Conservation (phyloP, 495 filamentous ascomycete species). For the Penicillium angulare region DNA sequence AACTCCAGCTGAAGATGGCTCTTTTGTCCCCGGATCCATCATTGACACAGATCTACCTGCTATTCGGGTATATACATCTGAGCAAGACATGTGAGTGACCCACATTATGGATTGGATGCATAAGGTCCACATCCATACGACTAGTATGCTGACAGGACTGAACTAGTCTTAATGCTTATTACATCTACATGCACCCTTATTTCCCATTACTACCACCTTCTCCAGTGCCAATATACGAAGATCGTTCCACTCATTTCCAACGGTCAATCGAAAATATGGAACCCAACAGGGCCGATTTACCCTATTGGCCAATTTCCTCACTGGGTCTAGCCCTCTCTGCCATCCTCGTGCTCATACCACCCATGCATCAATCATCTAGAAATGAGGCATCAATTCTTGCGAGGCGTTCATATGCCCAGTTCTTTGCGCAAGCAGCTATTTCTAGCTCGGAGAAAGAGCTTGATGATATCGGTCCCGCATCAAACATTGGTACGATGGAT, state of each 20-base stretch:
- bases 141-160: background rate
- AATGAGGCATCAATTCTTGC: constrained; percentile 29
- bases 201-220: constrained; percentile 52
- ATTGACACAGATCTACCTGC: constrained; percentile 2
- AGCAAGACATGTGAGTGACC: constrained; percentile 25
- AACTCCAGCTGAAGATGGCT: constrained; percentile 21
- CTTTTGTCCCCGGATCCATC: constrained; percentile 11
- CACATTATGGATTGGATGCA: background rate
- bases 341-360: constrained; percentile 48
- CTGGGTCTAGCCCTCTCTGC: constrained; percentile 49
- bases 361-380: constrained; percentile 30
- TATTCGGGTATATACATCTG: constrained; percentile 24
- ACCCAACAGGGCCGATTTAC: constrained; percentile 15
- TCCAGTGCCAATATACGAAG: constrained; percentile 27
- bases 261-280: constrained; percentile 10
- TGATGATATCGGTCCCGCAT: constrained; percentile 42
- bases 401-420: constrained; percentile 47
- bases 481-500: constrained; percentile 19
- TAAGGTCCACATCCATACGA: background rate
- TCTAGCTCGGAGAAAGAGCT: constrained; percentile 45
- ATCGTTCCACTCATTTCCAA: constrained; percentile 28
- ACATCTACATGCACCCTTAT: constrained; percentile 54
- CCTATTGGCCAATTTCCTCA: constrained; percentile 41
- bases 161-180: constrained; percentile 44
- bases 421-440: constrained; percentile 47